These are phyloP conservation scores for Pneumocystis murina DNA, from an alignment of 1,139 yeast genomes.

Conservation along the genomic window DNA sequence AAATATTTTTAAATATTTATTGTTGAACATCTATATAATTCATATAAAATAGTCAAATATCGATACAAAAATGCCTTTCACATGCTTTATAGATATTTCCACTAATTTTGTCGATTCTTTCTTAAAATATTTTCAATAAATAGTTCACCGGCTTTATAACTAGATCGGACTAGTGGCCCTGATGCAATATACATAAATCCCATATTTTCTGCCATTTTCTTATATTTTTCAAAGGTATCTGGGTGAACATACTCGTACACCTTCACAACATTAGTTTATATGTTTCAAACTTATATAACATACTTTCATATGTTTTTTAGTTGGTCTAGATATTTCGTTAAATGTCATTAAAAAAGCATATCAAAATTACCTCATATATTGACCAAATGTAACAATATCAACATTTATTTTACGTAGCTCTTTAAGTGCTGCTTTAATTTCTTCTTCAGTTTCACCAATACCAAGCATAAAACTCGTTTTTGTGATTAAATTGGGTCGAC, in stretches of 20 bases:
- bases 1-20: no score
- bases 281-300: not conserved
- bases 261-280: not conserved
- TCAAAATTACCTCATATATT: slow-evolving; percentile 50
- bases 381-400: slow-evolving; percentile 97
- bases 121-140: slow-evolving; percentile 86
- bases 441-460: slow-evolving; percentile 89
- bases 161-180: slow-evolving; percentile 91
- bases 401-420: slow-evolving; percentile 58
- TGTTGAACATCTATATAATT: no score
- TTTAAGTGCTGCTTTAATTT: slow-evolving; percentile 50
- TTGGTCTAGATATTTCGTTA: slow-evolving; percentile 34
- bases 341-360: slow-evolving; percentile 22
- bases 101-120: slow-evolving; percentile 32
- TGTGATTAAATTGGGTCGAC: slow-evolving; percentile 63
- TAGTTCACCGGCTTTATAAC: slow-evolving; percentile 97
- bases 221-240: slow-evolving; percentile 89
- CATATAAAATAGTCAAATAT: no score
- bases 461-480: slow-evolving; percentile 96
- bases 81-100: no score
- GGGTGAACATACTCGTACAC: slow-evolving; percentile 94
- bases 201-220: slow-evolving; percentile 66
- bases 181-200: slow-evolving; percentile 95
- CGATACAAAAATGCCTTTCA: no score
- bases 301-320: slow-evolving; percentile 85